A percentile compares a stretch with the other conserved stretches of the same genome.
phyloP scores from a whole-genome alignment of 1,284 basidiomycete species.

The Thecaphora frezii region DNA sequence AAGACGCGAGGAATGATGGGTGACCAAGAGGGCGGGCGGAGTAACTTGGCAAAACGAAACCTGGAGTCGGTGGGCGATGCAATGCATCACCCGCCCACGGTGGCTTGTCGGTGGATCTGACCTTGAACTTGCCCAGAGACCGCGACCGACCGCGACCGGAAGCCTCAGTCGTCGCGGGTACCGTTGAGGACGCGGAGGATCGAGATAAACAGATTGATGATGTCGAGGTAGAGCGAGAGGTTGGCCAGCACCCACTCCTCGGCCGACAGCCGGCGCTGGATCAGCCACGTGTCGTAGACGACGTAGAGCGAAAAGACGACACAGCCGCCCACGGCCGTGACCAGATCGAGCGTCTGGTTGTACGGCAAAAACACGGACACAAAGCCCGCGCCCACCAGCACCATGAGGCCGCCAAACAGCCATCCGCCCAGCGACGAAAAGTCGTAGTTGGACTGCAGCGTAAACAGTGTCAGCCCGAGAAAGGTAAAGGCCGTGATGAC shows the following conservation, averaged over 20 bases:
- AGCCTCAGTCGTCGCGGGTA: conserved; percentile 5
- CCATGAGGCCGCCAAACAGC: conserved; percentile 69
- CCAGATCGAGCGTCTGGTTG: conserved; percentile 71
- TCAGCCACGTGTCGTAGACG: conserved; percentile 77
- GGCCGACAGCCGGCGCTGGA: conserved; percentile 74
- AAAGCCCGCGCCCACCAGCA: conserved; percentile 60
- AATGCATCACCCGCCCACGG: no score
- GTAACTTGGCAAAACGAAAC: no score
- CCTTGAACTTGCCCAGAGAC: no score
- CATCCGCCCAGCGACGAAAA: conserved; percentile 81
- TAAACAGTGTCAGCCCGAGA: conserved; percentile 76
- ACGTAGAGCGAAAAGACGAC: conserved; percentile 71
- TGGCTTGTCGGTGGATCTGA: no score
- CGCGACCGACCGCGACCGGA: no score
- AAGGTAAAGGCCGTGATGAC: conserved; percentile 84
- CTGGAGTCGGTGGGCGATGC: no score
- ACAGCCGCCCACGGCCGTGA: conserved; percentile 75
- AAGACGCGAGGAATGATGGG: no score
- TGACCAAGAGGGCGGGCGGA: no score
- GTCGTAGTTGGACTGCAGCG: conserved; percentile 71
- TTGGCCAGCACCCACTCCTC: conserved; percentile 85
- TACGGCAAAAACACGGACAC: conserved; percentile 81
- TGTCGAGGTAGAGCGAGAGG: conserved; percentile 71
- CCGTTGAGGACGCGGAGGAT: conserved; percentile 63
- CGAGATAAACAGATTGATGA: conserved; percentile 72